Evolutionary conservation across 2,329 filamentous ascomycete genomes (phyloP), one percentile per base, ranked within the genome.

Genomic region (Colletotrichum sp.): DNA sequence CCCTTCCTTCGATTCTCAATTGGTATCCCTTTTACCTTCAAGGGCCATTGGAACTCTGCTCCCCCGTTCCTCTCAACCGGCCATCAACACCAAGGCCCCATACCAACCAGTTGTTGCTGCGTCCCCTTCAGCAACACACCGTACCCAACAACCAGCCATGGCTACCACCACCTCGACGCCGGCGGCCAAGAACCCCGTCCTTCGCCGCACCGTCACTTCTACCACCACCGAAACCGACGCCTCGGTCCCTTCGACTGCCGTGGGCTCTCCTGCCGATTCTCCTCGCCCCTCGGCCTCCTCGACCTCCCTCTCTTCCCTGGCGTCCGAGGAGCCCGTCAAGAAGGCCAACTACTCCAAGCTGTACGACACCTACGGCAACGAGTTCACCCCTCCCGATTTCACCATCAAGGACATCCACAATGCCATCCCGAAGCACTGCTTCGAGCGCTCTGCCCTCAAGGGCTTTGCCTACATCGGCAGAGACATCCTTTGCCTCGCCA

Each of bases 401-500:
- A 98, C 96, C 84, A 98, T 99, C 91, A 98, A 98, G 90, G 92
- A 99, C 84, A 96, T 99, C 84, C 94, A 95, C 82, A 95, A 98
- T 87, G 97, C 97, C 84, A 99, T 99, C 80, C 97, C 97, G 79
- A 95, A 96, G 87, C 97, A 98, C 90, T 99, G 97, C 91, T 99
- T 94, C 86, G 90, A 98, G 89, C 94, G 97, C 77, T 98, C 95
- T 63, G 95, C 92, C 77, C 84, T 92, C 79, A 92, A 88, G 79
- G 94, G 96, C 79, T 89, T 98, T 83, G 87, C 84, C 82, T 99
- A 99, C 87, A 96, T 99, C 81, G 90, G 92, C 82, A 93, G 96
- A 78, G 97, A 99, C 86, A 84, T 98, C 62, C 86, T 88, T 79
- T 92, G 90, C 80, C 88, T 99, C 49, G 93, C 90, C 60, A 87